Evolutionary conservation across 2,329 filamentous ascomycete species (phyloP), one percentile per base, ranked within the genome.

Genomic region (Venturia asperata): DNA sequence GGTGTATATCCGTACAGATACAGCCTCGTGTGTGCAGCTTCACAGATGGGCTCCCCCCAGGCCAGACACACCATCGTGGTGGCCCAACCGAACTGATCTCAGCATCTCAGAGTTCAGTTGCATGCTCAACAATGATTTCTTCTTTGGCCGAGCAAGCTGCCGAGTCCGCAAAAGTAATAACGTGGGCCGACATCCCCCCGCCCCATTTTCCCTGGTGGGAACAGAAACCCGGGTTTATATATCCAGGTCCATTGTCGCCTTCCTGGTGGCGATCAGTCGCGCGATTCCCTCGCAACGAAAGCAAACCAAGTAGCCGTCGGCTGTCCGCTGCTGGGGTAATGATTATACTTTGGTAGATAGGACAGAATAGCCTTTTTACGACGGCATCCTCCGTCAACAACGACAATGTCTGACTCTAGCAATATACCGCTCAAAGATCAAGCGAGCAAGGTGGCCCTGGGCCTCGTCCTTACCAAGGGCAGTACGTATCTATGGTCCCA

Each of bases 401-500:
- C 21, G 21, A 45, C 39, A n/a, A 43, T 62, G 43, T 9, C 58
- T 61, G 34, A n/a, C 15, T 27, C 58, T 42, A n/a, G 11, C 21
- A 30, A 42, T n/a, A 21, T 62, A 19, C 39, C 39, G 15, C 30
- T 37, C 15, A 9, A 34, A 9, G 30, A 34, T 37, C 27, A 34
- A 37, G 52, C 52, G 17, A 37, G 52, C 30, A 58, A 58, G 52
- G 52, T 58, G 24, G 52, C 52, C 10, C 30, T 58, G 30, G 24
- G 11, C 43, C 17, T 63, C 13, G 9, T 30, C 24, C 5, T 63
- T 4, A 39, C 42, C 21, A 63, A 49, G 45, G 42, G 37, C 43
- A 11, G 61, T 63, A 49, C 7, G 72, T 68, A 72, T 75, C 65
- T 71, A 70, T 49, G 73, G 73, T 27, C 70, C 69, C 5, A 66